These are phyloP conservation scores for Inga oerstediana DNA, from an alignment of 306 rosid species.

Conservation along the genomic window DNA sequence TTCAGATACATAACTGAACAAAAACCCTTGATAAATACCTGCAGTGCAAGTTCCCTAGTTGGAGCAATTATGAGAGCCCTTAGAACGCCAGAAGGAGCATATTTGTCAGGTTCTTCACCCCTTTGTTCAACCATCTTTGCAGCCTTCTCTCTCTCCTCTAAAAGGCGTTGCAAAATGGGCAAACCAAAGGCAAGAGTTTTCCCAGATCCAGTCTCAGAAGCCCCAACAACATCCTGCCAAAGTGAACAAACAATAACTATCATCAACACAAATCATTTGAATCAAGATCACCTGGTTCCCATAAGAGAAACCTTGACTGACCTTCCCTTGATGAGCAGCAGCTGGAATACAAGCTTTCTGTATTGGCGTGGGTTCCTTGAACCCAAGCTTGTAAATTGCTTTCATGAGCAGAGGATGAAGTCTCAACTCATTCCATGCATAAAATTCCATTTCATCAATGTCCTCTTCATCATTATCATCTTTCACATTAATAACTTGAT, in stretches of 20 bases:
- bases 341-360: slow-evolving; percentile 95
- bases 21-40: slow-evolving; percentile 57
- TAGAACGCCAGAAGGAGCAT: slow-evolving; percentile 59
- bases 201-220: slow-evolving; percentile 98
- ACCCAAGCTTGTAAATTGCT: slow-evolving; percentile 77
- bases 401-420: slow-evolving; percentile 84
- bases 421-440: slow-evolving; percentile 91
- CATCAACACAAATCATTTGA: slow-evolving; percentile 20
- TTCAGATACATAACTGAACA: slow-evolving; percentile 20
- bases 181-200: slow-evolving; percentile 97
- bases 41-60: slow-evolving; percentile 92
- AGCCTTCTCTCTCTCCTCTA: slow-evolving; percentile 86
- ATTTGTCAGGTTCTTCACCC: slow-evolving; percentile 52
- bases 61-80: slow-evolving; percentile 94
- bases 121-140: slow-evolving; percentile 48
- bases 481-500: slow-evolving; percentile 41
- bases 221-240: slow-evolving; percentile 93
- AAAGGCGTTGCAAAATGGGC: slow-evolving; percentile 92
- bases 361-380: slow-evolving; percentile 90
- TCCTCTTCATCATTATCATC: slow-evolving; percentile 49
- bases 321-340: slow-evolving; percentile 99
- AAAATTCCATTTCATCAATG: slow-evolving; percentile 71
- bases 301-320: slow-evolving; percentile 46
- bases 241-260: slow-evolving; percentile 28
- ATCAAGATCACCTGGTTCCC: slow-evolving; percentile 1